Base-by-base conservation (phyloP, 495 filamentous ascomycete species). In the Tuber brumale region DNA sequence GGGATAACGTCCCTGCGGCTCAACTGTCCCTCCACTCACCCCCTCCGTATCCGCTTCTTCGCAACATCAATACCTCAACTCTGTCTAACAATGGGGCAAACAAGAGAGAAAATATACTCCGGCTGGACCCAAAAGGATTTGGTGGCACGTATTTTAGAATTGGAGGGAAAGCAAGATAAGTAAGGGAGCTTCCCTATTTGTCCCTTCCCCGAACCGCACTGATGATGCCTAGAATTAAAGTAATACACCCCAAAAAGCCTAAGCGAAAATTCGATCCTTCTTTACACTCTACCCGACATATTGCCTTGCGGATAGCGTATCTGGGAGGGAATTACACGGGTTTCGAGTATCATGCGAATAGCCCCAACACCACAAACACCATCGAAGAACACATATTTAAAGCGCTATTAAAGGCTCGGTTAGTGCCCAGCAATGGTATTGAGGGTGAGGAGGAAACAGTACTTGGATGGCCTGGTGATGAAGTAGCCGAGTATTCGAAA, bases 271-370 rank as follows among this genome's bases (percentile, higher is more conserved):
- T 97, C 79, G 92, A 97, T 82, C 89, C 92, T 9, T 89, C 90
- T 1, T 92, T 91, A 81, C 96, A 97, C 85, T 86, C 87, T 45
- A 97, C 93, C 35, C 89, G 96, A 35, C 87, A 90, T 73, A 91
- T 99, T 66, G 95, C 96, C 31, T 86, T 99, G 41, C 98, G 97
- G 82, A 90, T 98, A 61, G 94, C 95, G 69, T 99, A 99, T 85
- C 86, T 98, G 27, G 95, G 95, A 46, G 92, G 92, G 79, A 86
- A 88, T 73, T 99, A 97, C 83, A 94, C 94, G 85, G 96, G 95
- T 4, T 94, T 94, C 77, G 95, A 98, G 85, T 90, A 93, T 85
- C 90, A 93, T 77, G 85, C 86, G 61, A 88, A 88, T 72, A 91
- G 90, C 75, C 83, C 79, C 0, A 92, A 91, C 21, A 90, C 89